phyloP scores from a whole-genome alignment of 2,329 filamentous ascomycete species.

The Trichoderma endophyticum region DNA sequence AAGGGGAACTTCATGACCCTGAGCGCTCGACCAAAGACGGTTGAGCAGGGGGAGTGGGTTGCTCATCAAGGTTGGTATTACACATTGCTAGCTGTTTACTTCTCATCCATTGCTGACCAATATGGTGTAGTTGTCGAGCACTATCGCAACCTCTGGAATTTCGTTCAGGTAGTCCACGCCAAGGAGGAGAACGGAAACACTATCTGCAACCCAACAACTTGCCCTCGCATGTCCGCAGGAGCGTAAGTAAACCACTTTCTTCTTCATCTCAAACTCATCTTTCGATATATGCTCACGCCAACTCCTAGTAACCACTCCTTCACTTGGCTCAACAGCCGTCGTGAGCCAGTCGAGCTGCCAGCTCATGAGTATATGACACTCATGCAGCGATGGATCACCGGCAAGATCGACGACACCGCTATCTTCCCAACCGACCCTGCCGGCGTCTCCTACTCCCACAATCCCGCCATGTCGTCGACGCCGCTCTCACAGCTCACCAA shows the following conservation, averaged over 20 bases:
- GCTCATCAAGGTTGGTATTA: slow-evolving; percentile 75
- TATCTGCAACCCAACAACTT: slow-evolving; percentile 80
- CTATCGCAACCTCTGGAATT: slow-evolving; percentile 82
- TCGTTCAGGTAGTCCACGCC: slow-evolving; percentile 84
- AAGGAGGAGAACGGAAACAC: slow-evolving; percentile 73
- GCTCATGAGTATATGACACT: slow-evolving; percentile 92
- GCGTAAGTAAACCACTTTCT: slow-evolving; percentile 59
- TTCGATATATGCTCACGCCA: background rate
- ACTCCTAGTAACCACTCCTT: slow-evolving; percentile 76
- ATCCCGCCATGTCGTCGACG: slow-evolving; percentile 55
- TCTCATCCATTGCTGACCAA: slow-evolving; percentile 10
- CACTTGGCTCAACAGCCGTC: slow-evolving; percentile 88
- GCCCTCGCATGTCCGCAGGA: slow-evolving; percentile 92
- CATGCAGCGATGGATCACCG: slow-evolving; percentile 95
- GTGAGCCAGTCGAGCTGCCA: slow-evolving; percentile 85
- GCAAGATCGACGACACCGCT: slow-evolving; percentile 85
- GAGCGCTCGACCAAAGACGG: slow-evolving; percentile 86
- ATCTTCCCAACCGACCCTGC: slow-evolving; percentile 88
- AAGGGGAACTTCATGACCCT: slow-evolving; percentile 98
- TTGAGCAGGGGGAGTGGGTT: slow-evolving; percentile 93
- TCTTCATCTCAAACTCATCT: background rate
- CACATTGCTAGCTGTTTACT: background rate
- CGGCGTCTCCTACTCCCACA: slow-evolving; percentile 63
- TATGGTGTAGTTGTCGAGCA: slow-evolving; percentile 76
- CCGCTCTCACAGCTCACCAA: slow-evolving; percentile 62